A percentile compares a stretch with the other conserved stretches of the same genome.
phyloP scores from a whole-genome alignment of 148 eudicot genomes.

The Cornus florida region DNA sequence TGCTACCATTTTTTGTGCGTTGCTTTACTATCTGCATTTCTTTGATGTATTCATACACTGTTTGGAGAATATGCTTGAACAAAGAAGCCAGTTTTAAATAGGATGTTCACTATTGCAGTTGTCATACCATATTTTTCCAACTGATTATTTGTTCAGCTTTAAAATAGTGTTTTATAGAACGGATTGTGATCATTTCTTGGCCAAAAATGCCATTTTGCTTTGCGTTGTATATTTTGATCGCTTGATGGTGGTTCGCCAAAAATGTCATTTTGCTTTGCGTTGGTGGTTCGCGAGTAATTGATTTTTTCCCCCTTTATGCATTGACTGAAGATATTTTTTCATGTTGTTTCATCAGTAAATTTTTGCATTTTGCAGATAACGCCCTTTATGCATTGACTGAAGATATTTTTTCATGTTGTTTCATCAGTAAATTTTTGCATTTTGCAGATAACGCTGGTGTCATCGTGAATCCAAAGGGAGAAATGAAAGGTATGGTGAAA shows the following conservation, averaged over 20 bases:
- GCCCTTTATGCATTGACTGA: conserved; percentile 15
- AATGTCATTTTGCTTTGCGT: not conserved
- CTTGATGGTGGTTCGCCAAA: no score
- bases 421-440: not conserved
- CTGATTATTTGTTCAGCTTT: no score
- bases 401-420: not conserved
- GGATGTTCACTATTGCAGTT: no score
- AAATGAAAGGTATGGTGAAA: conserved; percentile 54
- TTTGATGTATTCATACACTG: no score
- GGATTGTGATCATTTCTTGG: no score
- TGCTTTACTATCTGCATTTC: no score
- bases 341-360: not conserved
- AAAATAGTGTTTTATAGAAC: no score
- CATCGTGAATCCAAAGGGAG: conserved; percentile 57
- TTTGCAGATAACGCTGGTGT: conserved; percentile 64
- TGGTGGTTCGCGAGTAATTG: not conserved
- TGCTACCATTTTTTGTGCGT: no score
- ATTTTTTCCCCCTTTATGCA: not conserved
- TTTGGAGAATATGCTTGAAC: no score
- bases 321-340: not conserved
- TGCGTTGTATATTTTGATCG: not conserved
- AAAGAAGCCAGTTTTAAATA: no score
- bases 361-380: conserved; percentile 38
- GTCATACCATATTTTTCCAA: no score
- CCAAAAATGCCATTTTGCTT: no score